Base-by-base conservation (phyloP, 164 flowering plant species). In the Vitis labrusca region DNA sequence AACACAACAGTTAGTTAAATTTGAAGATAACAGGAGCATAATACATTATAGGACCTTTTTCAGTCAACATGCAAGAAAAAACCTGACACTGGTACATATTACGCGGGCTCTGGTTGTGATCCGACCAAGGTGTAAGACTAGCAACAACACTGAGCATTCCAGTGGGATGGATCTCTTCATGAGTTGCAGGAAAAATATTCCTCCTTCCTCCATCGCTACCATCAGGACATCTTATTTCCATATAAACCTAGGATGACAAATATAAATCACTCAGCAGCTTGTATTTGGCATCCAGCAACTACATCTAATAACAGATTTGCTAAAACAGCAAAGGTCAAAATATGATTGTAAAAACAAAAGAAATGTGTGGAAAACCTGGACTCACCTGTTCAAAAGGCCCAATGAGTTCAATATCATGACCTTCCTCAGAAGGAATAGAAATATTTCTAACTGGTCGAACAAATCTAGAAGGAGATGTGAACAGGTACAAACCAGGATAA, bases 81-180 rank as follows among this genome's bases (percentile, higher is more conserved):
- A 94, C 98, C 97, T 95, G 98, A 78, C 99, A 95, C 79, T 95
- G 99, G 76, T 95, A 95, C 99, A 95, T 95, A 67, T 95, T 95
- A 4, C 99, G 91, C 14, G 99, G 99, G 64, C 98, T 93, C 80
- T 95, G 99, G 82, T 95, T 95, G 74, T 95, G 98, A 73, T 95
- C 94, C 54, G 98, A 95, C 92, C 92, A 95, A 57, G 99, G 99
- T 65, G 98, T 95, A 54, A 95, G 92, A 81, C 82, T 95, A 69
- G 92, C 98, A 74, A 93, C 97, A 48, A 95, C 89, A 80, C 99
- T 93, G 32, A 95, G 88, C 71, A 95, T 85, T 73, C 81, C 91
- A 59, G 97, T 91, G 65, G 98, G 96, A 77, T 88, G 92, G 67
- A 90, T 83, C 81, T 95, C 99, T 78, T 90, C 98, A 84, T 95